Conservation (phyloP, 257 asterid genomes). For the Paraleonurus japonicus region DNA sequence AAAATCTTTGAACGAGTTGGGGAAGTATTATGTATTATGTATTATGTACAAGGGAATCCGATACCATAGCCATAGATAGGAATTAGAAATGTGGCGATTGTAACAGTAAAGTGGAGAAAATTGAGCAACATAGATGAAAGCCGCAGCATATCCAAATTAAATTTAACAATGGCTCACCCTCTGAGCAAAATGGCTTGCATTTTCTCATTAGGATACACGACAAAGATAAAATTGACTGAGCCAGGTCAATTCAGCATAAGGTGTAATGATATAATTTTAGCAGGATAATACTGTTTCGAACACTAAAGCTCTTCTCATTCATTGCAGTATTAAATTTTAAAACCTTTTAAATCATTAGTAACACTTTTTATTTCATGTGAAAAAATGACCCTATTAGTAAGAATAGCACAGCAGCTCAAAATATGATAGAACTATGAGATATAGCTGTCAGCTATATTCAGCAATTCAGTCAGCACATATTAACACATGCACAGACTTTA, state of each 20-base stretch:
- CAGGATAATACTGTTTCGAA: conserved; percentile 4
- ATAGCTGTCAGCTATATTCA: not conserved
- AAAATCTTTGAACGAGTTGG: no score
- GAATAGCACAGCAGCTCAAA: conserved; percentile 8
- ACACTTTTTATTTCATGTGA: not conserved
- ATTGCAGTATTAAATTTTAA: not conserved
- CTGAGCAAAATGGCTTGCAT: conserved; percentile 57
- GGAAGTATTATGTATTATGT: no score
- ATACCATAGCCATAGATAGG: not conserved
- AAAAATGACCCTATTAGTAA: not conserved
- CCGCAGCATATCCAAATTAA: conserved; percentile 8
- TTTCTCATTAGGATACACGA: conserved; percentile 74
- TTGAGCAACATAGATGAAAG: conserved; percentile 3
- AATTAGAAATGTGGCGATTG: not conserved
- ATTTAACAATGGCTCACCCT: conserved; percentile 60
- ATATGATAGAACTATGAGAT: not conserved
- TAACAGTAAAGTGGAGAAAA: not conserved
- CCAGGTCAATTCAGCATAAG: conserved; percentile 8
- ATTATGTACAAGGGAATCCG: not conserved
- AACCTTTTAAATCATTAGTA: not conserved
- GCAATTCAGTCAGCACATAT: conserved; percentile 11
- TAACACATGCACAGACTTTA: not conserved
- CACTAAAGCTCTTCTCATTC: not conserved
- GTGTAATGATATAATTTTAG: not conserved
- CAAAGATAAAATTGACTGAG: conserved; percentile 4